A percentile compares a stretch with the other conserved stretches of the same genome.
Evolutionary conservation across 2,329 filamentous ascomycete species (phyloP).

Genomic region (Aspergillus sp.): DNA sequence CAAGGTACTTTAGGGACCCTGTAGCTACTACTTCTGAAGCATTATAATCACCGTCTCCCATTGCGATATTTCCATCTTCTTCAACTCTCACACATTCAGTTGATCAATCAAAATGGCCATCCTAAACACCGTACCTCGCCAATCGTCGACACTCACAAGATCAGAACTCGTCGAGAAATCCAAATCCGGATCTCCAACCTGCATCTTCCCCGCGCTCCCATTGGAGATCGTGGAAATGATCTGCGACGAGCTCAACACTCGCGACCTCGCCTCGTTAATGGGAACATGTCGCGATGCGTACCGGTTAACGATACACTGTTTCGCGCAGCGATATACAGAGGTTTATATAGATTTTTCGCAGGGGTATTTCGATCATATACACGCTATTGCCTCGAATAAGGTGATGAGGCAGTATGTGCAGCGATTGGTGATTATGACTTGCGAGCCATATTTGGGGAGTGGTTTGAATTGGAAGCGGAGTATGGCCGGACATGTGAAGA

Average conservation of each 20-base stretch:
- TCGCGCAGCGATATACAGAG: conserved; percentile 7
- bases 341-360: conserved; percentile 7
- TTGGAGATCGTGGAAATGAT: conserved; percentile 6
- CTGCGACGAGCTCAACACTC: conserved; percentile 6
- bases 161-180: not conserved
- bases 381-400: conserved; percentile 5
- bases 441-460: conserved; percentile 6
- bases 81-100: not conserved
- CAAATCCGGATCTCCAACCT: not conserved
- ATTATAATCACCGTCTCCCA: not conserved
- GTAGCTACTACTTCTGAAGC: not conserved
- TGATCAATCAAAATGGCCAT: not conserved
- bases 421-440: conserved; percentile 6
- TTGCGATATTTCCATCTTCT: not conserved
- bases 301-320: conserved; percentile 3
- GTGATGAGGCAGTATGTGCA: conserved; percentile 6
- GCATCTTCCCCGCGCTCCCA: conserved; percentile 2
- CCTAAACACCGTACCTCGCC: not conserved
- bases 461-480: conserved; percentile 5
- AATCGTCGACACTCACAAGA: not conserved
- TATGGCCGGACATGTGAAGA: conserved; percentile 4
- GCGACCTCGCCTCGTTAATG: conserved; percentile 6
- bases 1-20: conserved; percentile 1
- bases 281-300: conserved; percentile 6
- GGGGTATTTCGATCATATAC: conserved; percentile 4